Conservation (phyloP, 208 protist genomes). For the Angomonas ambiguus region DNA sequence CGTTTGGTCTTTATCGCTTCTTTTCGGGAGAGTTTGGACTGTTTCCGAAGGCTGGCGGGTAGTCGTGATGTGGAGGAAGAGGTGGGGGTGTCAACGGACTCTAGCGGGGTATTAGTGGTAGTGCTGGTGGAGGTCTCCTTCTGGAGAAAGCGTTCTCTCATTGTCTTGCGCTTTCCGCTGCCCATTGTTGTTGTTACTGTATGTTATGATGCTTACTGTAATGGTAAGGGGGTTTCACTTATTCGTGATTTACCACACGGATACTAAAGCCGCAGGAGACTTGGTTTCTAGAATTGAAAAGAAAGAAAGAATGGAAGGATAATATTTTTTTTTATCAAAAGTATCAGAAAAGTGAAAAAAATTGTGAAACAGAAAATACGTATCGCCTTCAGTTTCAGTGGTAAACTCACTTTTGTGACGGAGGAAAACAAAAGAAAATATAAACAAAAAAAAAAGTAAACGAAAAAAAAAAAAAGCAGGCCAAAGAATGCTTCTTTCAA, state of each 20-base stretch:
- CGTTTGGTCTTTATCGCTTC: background rate
- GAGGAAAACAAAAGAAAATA: conserved; percentile 16
- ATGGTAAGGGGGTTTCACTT: background rate
- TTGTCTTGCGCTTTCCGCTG: background rate
- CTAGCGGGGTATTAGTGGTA: background rate
- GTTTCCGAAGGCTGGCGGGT: background rate
- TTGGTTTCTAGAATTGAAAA: too few species aligned
- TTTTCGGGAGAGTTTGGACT: background rate
- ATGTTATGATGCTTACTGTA: background rate
- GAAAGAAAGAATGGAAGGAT: background rate
- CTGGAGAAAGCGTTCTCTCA: background rate
- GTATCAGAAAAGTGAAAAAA: background rate
- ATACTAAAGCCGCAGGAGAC: too few species aligned
- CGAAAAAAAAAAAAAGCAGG: background rate
- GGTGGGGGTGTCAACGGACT: background rate
- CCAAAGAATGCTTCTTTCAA: background rate
- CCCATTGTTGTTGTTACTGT: conserved; percentile 1
- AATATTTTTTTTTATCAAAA: background rate
- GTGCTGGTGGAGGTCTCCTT: background rate
- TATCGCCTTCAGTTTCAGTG: too few species aligned
- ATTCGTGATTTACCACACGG: background rate
- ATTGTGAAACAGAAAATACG: background rate
- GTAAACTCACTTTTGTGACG: too few species aligned
- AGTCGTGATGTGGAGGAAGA: background rate
- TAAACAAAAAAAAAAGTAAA: conserved; percentile 1